Evolutionary conservation across 2,329 filamentous ascomycete genomes (phyloP).

Genomic region (Colletotrichum shisoi): DNA sequence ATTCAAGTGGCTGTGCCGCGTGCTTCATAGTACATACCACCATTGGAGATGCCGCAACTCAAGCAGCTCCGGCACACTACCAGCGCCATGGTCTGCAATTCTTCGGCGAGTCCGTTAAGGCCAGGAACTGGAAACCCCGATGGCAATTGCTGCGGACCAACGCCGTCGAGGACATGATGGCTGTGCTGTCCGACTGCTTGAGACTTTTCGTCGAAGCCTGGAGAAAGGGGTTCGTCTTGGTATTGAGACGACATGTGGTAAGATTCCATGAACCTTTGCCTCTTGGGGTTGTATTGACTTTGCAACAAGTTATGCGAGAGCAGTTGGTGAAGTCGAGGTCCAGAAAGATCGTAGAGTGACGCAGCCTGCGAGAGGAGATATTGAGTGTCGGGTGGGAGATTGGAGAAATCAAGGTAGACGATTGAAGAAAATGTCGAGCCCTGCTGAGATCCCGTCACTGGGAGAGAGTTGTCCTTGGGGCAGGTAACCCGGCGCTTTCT

Average conservation of each 20-base stretch:
- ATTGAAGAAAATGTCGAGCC: slow-evolving; percentile 36
- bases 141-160: slow-evolving; percentile 29
- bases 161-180: slow-evolving; percentile 40
- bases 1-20: neutral
- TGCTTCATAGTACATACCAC: slow-evolving; percentile 45
- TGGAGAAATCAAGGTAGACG: slow-evolving; percentile 43
- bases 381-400: slow-evolving; percentile 43
- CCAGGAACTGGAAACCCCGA: slow-evolving; percentile 36
- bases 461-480: slow-evolving; percentile 49
- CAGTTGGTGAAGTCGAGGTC: slow-evolving; percentile 45
- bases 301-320: slow-evolving; percentile 23
- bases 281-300: slow-evolving; percentile 45
- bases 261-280: slow-evolving; percentile 45
- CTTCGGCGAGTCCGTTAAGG: slow-evolving; percentile 35
- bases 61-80: slow-evolving; percentile 48
- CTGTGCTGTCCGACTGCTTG: slow-evolving; percentile 40
- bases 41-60: slow-evolving; percentile 42
- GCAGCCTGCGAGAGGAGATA: slow-evolving; percentile 45
- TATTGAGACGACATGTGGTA: slow-evolving; percentile 47
- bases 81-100: slow-evolving; percentile 45
- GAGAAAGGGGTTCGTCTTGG: slow-evolving; percentile 42
- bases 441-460: slow-evolving; percentile 49
- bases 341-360: slow-evolving; percentile 47
- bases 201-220: slow-evolving; percentile 48
- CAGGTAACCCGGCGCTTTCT: slow-evolving; percentile 57